Evolutionary conservation across 1,139 yeast species (phyloP), one percentile per base, ranked within the genome.

Genomic region (Candida sp.): DNA sequence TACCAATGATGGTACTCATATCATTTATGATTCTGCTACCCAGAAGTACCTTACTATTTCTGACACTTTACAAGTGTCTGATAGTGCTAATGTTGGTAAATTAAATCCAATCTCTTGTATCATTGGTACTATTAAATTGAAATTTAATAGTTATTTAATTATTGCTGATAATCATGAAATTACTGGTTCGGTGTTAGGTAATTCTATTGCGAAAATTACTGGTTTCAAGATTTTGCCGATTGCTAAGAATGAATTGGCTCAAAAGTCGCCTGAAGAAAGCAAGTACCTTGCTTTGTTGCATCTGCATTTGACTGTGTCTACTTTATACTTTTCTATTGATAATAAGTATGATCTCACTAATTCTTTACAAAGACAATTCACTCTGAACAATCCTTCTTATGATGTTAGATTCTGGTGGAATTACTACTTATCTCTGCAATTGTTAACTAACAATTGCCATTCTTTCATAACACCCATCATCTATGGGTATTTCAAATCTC

Each of bases 351-450:
- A 93, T 64, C 71, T 93, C 60, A 90, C 99, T 27, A 86, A 82
- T 57, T 77, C 93, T 1, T 73, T 83, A 50, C 99, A 93, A 66
- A 64, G 82, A 54, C 76, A 71, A 48, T 67, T 57, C 48, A 60
- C 65, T 23, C 34, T 49, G 11, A 45, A 46, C 22, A 45, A 49
- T 25, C 46, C 51, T 38, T 42, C 50, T 19, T 51, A 56, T 40
- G 96, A 90, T 57, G 66, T 70, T 9, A 79, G 96, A 44, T 93
- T 90, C 64, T 89, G 90, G 77, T 93, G 99, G 99, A 93, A 95
- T 66, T 67, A 77, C 51, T 86, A 77, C 56, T 74, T 87, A 43
- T 71, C 81, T 35, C 71, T 73, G 46, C 86, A 79, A 12, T 65
- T 91, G 45, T 63, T 82, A 42, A 71, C 65, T 11, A 58, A 69